A percentile compares a stretch with the other conserved stretches of the same genome.
These are phyloP conservation scores for Heterobasidion irregulare DNA, from an alignment of 1,284 basidiomycete genomes.

Conservation along the genomic window DNA sequence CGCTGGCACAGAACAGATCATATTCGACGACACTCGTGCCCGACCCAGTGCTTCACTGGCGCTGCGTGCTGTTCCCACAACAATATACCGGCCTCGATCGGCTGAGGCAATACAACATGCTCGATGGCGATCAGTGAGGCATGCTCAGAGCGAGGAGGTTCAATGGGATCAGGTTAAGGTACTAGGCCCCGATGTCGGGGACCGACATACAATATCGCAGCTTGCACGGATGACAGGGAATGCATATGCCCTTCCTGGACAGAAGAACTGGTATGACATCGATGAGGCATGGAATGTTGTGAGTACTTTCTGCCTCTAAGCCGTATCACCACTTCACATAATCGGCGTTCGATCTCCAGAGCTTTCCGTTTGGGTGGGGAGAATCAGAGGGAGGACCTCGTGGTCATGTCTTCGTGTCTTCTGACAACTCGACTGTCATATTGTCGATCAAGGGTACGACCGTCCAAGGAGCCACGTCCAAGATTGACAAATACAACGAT, in stretches of 20 bases:
- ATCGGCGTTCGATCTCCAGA: slow-evolving; percentile 30
- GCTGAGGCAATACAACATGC: slow-evolving; percentile 39
- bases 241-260: slow-evolving; percentile 71
- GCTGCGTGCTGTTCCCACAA: slow-evolving; percentile 44
- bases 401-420: slow-evolving; percentile 83
- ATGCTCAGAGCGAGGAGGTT: slow-evolving; percentile 39
- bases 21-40: not conserved
- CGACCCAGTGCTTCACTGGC: slow-evolving; percentile 16
- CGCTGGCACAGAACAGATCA: not conserved
- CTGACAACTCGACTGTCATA: slow-evolving; percentile 78
- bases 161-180: slow-evolving; percentile 51
- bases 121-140: slow-evolving; percentile 39
- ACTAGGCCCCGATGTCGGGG: slow-evolving; percentile 65
- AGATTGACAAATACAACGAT: slow-evolving; percentile 95
- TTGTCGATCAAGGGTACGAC: slow-evolving; percentile 96
- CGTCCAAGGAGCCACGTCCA: slow-evolving; percentile 72
- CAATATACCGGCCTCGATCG: slow-evolving; percentile 53
- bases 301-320: slow-evolving; percentile 20
- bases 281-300: slow-evolving; percentile 71
- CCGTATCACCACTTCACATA: slow-evolving; percentile 1
- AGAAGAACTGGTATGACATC: slow-evolving; percentile 79
- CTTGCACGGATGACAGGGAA: slow-evolving; percentile 89
- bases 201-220: slow-evolving; percentile 76
- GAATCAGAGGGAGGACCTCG: slow-evolving; percentile 75
- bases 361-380: slow-evolving; percentile 91